Evolutionary conservation across 2,329 filamentous ascomycete species (phyloP).

Genomic region (Scortechinia acanthostroma): DNA sequence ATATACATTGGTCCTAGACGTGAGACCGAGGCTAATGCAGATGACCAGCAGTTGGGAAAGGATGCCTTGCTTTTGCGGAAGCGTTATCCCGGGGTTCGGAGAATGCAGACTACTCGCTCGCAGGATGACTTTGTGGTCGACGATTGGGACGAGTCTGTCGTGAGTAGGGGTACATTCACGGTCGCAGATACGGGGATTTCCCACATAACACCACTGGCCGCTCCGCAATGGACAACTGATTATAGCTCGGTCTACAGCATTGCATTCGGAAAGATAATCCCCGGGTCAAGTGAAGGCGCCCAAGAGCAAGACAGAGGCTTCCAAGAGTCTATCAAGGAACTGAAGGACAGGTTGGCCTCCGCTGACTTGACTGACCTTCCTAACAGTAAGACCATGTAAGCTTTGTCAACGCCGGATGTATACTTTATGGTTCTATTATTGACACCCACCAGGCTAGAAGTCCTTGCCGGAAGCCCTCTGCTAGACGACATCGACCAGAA

Average conservation of each 20-base stretch:
- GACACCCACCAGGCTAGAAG: slow-evolving; percentile 17
- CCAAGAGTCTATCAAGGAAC: not conserved
- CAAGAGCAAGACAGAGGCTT: not conserved
- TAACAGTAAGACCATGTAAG: too few relatives aligned
- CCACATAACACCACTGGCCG: slow-evolving; percentile 7
- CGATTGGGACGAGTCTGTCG: slow-evolving; percentile 19
- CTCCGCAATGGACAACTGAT: slow-evolving; percentile 17
- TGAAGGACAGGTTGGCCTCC: not conserved
- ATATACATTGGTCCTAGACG: not conserved
- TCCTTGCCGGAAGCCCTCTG: slow-evolving; percentile 12
- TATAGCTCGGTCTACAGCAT: slow-evolving; percentile 15
- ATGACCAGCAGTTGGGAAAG: not conserved
- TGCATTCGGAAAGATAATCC: slow-evolving; percentile 9
- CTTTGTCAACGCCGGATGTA: too few relatives aligned
- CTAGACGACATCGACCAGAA: slow-evolving; percentile 25
- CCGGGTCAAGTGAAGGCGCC: slow-evolving; percentile 2
- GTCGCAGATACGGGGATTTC: slow-evolving; percentile 6
- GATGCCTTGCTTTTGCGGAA: not conserved
- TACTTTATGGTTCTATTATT: slow-evolving; percentile 5
- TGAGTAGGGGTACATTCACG: not conserved
- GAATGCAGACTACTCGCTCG: slow-evolving; percentile 4
- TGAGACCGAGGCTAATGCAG: not conserved
- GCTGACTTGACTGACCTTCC: slow-evolving; percentile 2
- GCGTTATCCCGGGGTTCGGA: not conserved
- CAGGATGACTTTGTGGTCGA: slow-evolving; percentile 23